A percentile compares a stretch with the other conserved stretches of the same genome.
Evolutionary conservation across 768 basidiomycete species (phyloP).

Genomic region (Tylopilus sp.): DNA sequence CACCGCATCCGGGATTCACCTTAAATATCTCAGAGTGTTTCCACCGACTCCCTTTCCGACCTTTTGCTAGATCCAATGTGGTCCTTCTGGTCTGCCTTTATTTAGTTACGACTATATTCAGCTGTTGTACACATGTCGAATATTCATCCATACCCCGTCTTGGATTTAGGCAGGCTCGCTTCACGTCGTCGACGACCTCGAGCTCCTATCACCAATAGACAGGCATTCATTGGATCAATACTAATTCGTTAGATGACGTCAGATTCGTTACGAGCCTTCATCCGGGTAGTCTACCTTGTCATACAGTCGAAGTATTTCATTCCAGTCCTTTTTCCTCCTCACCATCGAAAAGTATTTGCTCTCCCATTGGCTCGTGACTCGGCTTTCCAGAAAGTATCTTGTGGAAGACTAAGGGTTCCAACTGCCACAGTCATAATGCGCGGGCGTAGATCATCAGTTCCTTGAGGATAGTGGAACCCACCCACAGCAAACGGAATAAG

Average conservation of each 20-base stretch:
- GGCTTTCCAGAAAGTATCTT: slow-evolving; percentile 54
- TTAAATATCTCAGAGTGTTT: neutral
- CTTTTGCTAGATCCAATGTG: neutral
- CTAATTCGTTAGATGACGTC: neutral
- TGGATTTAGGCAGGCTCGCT: neutral
- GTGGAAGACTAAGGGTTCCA: slow-evolving; percentile 55
- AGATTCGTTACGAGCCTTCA: slow-evolving; percentile 32
- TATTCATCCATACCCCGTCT: slow-evolving; percentile 8
- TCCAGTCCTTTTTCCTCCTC: slow-evolving; percentile 85
- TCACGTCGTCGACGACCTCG: neutral
- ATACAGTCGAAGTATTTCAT: slow-evolving; percentile 77
- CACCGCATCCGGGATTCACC: slow-evolving; percentile 30
- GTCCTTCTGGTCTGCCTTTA: neutral
- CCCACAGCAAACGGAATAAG: slow-evolving; percentile 56
- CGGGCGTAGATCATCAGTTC: slow-evolving; percentile 54
- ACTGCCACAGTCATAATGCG: slow-evolving; percentile 67
- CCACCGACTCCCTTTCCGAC: neutral
- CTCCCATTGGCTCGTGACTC: slow-evolving; percentile 63
- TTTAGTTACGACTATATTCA: neutral
- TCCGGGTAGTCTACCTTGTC: slow-evolving; percentile 81
- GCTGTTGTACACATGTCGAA: neutral
- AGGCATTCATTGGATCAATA: neutral
- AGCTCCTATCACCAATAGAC: neutral
- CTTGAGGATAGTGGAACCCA: slow-evolving; percentile 56
- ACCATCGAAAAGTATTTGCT: slow-evolving; percentile 80